phyloP scores from a whole-genome alignment of 371 early-diverging fungal species.

The Lichtheimia corymbifera region DNA sequence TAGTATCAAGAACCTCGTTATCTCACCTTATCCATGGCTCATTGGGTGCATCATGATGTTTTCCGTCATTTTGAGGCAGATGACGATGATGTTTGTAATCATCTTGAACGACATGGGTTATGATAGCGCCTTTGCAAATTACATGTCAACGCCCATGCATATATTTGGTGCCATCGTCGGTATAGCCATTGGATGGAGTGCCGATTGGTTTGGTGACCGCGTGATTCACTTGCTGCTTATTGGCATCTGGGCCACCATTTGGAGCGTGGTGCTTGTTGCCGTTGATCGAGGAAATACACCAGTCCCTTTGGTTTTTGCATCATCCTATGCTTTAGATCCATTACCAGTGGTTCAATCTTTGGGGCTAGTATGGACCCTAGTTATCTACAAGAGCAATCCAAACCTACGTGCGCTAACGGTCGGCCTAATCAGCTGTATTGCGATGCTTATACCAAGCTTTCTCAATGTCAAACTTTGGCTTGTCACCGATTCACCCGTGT shows the following conservation, averaged over 20 bases:
- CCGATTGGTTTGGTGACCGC: too few relatives aligned
- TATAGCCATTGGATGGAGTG: background rate
- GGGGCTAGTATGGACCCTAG: background rate
- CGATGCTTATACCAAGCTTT: background rate
- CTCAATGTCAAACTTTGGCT: background rate
- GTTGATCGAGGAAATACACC: slow-evolving; percentile 42
- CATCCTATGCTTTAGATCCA: too few relatives aligned
- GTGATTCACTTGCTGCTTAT: too few relatives aligned
- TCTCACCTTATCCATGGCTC: background rate
- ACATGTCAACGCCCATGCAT: background rate
- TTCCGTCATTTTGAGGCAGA: background rate
- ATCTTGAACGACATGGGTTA: background rate
- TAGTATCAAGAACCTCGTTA: background rate
- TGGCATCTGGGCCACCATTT: slow-evolving; percentile 30
- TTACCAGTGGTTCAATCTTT: background rate
- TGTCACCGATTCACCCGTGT: background rate
- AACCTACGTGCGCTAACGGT: background rate
- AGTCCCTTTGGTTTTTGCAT: slow-evolving; percentile 17
- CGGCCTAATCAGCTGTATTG: background rate
- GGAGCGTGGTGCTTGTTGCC: slow-evolving; percentile 58
- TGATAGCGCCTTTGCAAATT: background rate
- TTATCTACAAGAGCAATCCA: background rate
- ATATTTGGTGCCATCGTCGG: background rate
- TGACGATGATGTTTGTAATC: background rate
- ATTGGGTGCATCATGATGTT: background rate